A percentile compares a stretch with the other conserved stretches of the same genome.
phyloP scores from a whole-genome alignment of 176 grass and related monocot genomes.

The Panicum miliaceum region DNA sequence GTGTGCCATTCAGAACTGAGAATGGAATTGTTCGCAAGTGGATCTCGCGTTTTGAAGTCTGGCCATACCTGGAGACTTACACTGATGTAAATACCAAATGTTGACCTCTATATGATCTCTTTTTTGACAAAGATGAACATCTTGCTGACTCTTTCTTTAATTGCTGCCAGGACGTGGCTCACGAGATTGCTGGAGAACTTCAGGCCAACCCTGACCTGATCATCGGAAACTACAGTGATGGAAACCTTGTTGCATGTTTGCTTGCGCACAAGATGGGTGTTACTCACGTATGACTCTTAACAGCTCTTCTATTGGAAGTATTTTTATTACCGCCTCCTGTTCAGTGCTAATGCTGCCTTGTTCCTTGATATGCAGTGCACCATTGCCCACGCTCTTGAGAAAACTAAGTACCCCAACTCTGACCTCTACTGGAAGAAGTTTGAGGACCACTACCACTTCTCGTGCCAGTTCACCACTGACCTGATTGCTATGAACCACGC shows the following conservation, averaged over 20 bases:
- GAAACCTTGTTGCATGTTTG: conserved; percentile 96
- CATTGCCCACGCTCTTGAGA: conserved; percentile 98
- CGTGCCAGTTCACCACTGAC: conserved; percentile 98
- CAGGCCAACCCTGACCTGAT: conserved; percentile 92
- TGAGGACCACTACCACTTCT: conserved; percentile 99
- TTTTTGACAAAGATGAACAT: conserved; percentile 9
- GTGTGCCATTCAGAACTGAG: conserved; percentile 96
- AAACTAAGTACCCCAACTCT: conserved; percentile 98
- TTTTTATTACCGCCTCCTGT: neutral
- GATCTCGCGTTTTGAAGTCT: conserved; percentile 99
- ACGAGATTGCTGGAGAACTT: conserved; percentile 90
- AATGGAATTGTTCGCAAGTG: conserved; percentile 95
- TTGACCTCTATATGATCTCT: neutral
- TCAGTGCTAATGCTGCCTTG: conserved; percentile 35
- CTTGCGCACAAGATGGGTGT: conserved; percentile 95
- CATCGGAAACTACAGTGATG: conserved; percentile 99
- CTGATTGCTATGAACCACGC: conserved; percentile 99
- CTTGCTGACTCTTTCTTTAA: conserved; percentile 7
- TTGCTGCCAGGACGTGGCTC: conserved; percentile 81
- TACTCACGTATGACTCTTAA: conserved; percentile 64
- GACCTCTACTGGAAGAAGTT: conserved; percentile 99
- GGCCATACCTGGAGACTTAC: conserved; percentile 97
- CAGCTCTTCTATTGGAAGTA: neutral
- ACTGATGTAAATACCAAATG: conserved; percentile 70
- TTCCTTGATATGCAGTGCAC: conserved; percentile 70